These are phyloP conservation scores for Saturnispora dispora DNA, from an alignment of 805 yeast species.

Conservation along the genomic window DNA sequence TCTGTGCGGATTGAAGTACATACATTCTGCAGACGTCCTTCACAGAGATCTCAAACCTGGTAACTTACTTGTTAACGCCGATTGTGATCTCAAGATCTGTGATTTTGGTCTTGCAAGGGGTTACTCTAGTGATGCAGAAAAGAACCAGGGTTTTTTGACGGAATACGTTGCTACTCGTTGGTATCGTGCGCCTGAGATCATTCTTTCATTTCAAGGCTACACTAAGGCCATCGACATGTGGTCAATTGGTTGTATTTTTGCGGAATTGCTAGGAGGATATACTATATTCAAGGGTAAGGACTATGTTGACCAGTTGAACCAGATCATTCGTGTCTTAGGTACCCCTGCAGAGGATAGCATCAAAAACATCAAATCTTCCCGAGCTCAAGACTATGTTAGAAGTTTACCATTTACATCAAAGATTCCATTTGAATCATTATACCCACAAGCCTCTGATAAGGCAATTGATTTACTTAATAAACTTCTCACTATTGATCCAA, in stretches of 20 bases:
- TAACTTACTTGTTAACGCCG: slow-evolving; percentile 85
- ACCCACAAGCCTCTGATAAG: slow-evolving; percentile 78
- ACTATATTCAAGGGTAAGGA: slow-evolving; percentile 94
- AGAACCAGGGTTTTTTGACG: slow-evolving; percentile 87
- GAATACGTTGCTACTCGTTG: slow-evolving; percentile 98
- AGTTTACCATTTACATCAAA: slow-evolving; percentile 76
- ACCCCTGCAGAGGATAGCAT: slow-evolving; percentile 74
- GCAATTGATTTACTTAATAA: slow-evolving; percentile 74
- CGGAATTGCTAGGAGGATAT: slow-evolving; percentile 83
- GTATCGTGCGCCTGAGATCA: slow-evolving; percentile 98
- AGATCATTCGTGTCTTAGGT: slow-evolving; percentile 81
- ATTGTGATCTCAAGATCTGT: slow-evolving; percentile 92
- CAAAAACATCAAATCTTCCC: slow-evolving; percentile 64
- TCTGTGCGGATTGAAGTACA: slow-evolving; percentile 85
- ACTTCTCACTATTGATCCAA: slow-evolving; percentile 84
- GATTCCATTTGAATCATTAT: slow-evolving; percentile 60
- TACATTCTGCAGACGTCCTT: slow-evolving; percentile 91
- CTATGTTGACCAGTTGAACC: slow-evolving; percentile 89
- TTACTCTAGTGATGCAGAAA: slow-evolving; percentile 69
- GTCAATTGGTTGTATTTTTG: slow-evolving; percentile 96
- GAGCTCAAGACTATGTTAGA: slow-evolving; percentile 89
- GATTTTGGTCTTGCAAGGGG: slow-evolving; percentile 97
- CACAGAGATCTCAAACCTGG: slow-evolving; percentile 96
- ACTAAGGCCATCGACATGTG: slow-evolving; percentile 95
- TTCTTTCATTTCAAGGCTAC: slow-evolving; percentile 88